Conservation (phyloP, 768 basidiomycete species). For the Mycena chlorophos region DNA sequence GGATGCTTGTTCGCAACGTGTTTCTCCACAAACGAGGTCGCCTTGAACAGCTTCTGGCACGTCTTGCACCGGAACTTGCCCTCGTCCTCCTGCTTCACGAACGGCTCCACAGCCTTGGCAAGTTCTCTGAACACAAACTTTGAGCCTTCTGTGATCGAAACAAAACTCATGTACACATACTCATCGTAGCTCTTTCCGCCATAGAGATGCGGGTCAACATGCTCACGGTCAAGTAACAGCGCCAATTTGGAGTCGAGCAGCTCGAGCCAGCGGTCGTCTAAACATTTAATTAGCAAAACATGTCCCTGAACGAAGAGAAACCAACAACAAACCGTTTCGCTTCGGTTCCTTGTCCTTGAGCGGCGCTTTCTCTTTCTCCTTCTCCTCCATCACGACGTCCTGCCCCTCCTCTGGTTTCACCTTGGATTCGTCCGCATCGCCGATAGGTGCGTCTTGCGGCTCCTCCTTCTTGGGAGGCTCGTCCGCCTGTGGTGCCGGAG, state of each 20-base stretch:
- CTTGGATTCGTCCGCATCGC: slow-evolving; percentile 47
- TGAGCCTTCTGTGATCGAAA: background rate
- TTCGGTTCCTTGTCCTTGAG: slow-evolving; percentile 46
- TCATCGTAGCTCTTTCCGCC: slow-evolving; percentile 89
- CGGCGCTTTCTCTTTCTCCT: slow-evolving; percentile 37
- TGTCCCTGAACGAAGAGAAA: slow-evolving; percentile 6
- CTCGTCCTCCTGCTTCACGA: slow-evolving; percentile 94
- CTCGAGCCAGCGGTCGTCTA: slow-evolving; percentile 90
- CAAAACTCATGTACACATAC: slow-evolving; percentile 42
- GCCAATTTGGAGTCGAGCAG: slow-evolving; percentile 86
- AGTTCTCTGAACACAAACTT: slow-evolving; percentile 61
- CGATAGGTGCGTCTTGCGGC: slow-evolving; percentile 44
- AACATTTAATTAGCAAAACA: no score
- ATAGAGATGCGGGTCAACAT: slow-evolving; percentile 83
- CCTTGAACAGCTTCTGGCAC: slow-evolving; percentile 97
- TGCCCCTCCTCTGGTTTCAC: slow-evolving; percentile 42
- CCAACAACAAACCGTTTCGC: slow-evolving; percentile 59
- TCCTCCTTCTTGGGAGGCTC: slow-evolving; percentile 32
- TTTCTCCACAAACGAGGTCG: slow-evolving; percentile 95
- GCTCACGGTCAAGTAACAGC: slow-evolving; percentile 73
- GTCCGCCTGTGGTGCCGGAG: slow-evolving; percentile 59
- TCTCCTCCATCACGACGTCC: slow-evolving; percentile 38
- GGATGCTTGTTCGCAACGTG: slow-evolving; percentile 95
- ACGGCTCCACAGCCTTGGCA: slow-evolving; percentile 71
- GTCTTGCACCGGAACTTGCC: slow-evolving; percentile 96